Percentiles rank a stretch among this genome's conserved stretches.
phyloP scores from a whole-genome alignment of 208 protist genomes.

The Borovskyia barvae region DNA sequence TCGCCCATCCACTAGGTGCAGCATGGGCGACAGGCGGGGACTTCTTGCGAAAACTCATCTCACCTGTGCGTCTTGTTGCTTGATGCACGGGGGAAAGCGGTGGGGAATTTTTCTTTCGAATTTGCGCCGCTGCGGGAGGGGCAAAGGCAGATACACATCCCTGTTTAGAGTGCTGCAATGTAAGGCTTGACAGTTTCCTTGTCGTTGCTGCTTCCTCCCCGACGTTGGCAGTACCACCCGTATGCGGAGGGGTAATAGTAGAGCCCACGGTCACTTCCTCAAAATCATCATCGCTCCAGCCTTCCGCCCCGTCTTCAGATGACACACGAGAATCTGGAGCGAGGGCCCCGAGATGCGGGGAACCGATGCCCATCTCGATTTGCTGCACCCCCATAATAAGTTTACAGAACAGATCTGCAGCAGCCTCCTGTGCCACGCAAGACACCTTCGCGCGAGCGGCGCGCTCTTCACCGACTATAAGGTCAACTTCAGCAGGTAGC shows the following conservation, averaged over 20 bases:
- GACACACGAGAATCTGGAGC: no score
- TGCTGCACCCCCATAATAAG: constrained; percentile 23
- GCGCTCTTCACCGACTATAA: constrained; percentile 17
- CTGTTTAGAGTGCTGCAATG: no score
- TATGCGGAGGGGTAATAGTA: background rate
- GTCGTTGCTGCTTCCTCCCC: no score
- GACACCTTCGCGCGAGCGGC: constrained; percentile 25
- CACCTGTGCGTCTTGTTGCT: constrained; percentile 8
- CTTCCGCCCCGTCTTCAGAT: no score
- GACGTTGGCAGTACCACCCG: background rate
- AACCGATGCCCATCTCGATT: constrained; percentile 2
- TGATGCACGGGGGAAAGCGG: no score
- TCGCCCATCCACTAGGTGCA: background rate
- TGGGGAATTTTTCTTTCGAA: no score
- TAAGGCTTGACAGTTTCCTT: no score
- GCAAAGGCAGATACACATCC: no score
- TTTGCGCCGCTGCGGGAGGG: no score
- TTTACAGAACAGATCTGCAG: constrained; percentile 16
- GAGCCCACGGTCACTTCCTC: constrained; percentile 29
- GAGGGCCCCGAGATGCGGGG: background rate
- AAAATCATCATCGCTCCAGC: constrained; percentile 42
- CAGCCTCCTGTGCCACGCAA: constrained; percentile 21
- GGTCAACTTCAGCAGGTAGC: background rate
- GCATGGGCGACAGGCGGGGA: constrained; percentile 18
- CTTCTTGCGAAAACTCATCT: constrained; percentile 32